Evolutionary conservation across 2,329 filamentous ascomycete species (phyloP).

Genomic region (Alternaria novae-zelandiae): DNA sequence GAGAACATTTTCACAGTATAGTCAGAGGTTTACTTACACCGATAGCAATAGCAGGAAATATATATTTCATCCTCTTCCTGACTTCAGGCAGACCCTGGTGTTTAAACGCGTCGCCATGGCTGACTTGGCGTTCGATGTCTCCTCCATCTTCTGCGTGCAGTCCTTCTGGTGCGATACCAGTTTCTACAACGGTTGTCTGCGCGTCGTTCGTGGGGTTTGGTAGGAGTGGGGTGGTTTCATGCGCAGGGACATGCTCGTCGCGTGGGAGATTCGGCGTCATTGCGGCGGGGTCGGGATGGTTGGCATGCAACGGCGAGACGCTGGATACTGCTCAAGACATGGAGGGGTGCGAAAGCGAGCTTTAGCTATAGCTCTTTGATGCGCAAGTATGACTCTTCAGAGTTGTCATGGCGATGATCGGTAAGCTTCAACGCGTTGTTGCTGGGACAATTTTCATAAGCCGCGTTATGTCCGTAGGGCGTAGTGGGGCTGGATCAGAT

Average conservation of each 20-base stretch:
- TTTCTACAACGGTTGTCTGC: conserved; percentile 29
- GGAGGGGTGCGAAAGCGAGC: background rate
- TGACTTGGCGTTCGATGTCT: conserved; percentile 46
- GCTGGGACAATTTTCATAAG: background rate
- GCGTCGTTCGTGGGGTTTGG: conserved; percentile 22
- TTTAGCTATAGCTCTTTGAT: background rate
- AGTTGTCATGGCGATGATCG: background rate
- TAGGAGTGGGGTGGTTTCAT: conserved; percentile 57
- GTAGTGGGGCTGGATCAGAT: conserved; percentile 1
- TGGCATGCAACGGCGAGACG: background rate
- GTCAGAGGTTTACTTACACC: too few species aligned
- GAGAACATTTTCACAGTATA: too few species aligned
- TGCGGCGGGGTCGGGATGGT: conserved; percentile 1
- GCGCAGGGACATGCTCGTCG: background rate
- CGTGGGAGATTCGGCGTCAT: conserved; percentile 3
- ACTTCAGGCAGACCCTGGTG: conserved; percentile 58
- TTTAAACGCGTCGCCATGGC: conserved; percentile 42
- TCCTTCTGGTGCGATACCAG: conserved; percentile 34
- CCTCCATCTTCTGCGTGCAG: conserved; percentile 26
- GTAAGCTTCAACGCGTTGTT: background rate
- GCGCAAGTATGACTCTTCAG: background rate
- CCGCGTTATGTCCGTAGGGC: background rate
- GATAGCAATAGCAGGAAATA: conserved; percentile 67
- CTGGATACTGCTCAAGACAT: background rate
- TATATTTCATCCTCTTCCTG: conserved; percentile 60